These are phyloP conservation scores for Bipolaris zeicola DNA, from an alignment of 2,329 filamentous ascomycete genomes.

Conservation along the genomic window DNA sequence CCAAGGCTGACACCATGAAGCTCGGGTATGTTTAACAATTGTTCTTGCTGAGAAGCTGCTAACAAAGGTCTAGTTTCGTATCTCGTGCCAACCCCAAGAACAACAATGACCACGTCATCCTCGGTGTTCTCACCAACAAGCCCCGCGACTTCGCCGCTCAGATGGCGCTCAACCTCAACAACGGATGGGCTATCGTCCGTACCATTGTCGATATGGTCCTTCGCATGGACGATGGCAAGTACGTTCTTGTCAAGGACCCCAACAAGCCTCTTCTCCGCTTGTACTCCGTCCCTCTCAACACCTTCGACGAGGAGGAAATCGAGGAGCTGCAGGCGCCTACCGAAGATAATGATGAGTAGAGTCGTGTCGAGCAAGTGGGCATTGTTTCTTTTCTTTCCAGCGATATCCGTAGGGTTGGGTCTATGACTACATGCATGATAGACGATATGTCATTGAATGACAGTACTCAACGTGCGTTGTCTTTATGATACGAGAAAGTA, in stretches of 20 bases:
- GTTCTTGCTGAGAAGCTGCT: slow-evolving; percentile 2
- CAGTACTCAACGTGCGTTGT: slow-evolving; percentile 7
- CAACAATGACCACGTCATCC: slow-evolving; percentile 91
- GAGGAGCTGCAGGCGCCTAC: slow-evolving; percentile 68
- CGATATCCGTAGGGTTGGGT: slow-evolving; percentile 31
- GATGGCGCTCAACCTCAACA: slow-evolving; percentile 97
- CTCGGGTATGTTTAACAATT: slow-evolving; percentile 70
- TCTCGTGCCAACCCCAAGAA: slow-evolving; percentile 91
- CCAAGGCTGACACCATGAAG: slow-evolving; percentile 98
- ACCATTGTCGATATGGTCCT: slow-evolving; percentile 96
- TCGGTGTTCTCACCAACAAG: slow-evolving; percentile 97
- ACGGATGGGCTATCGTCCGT: slow-evolving; percentile 98
- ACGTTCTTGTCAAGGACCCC: slow-evolving; percentile 82
- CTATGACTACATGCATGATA: slow-evolving; percentile 25
- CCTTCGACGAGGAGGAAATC: slow-evolving; percentile 88
- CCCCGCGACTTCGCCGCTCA: slow-evolving; percentile 94
- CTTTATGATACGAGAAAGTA: neutral
- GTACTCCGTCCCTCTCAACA: slow-evolving; percentile 86
- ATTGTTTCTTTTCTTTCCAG: slow-evolving; percentile 17
- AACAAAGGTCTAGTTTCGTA: slow-evolving; percentile 72
- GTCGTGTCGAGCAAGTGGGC: slow-evolving; percentile 1
- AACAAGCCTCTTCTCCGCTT: slow-evolving; percentile 95
- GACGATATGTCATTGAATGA: slow-evolving; percentile 25
- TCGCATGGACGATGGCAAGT: slow-evolving; percentile 78
- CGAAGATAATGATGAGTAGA: slow-evolving; percentile 61